A percentile compares a stretch with the other conserved stretches of the same genome.
Conservation (phyloP, 495 filamentous ascomycete genomes). For the Xeromyces bisporus region DNA sequence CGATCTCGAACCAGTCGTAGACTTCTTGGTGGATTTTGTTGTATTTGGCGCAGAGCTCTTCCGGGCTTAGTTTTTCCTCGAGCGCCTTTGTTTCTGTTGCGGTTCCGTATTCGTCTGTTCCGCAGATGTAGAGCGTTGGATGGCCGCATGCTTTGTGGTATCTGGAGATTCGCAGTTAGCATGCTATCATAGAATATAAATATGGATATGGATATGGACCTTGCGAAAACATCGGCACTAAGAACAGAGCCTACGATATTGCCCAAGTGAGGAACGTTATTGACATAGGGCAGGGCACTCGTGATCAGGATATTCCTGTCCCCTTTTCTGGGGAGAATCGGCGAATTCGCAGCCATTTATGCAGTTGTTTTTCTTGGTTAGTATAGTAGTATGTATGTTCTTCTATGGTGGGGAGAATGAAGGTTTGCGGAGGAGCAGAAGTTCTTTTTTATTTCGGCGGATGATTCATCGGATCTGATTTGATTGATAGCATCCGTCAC, state of each 20-base stretch:
- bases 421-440: conserved; percentile 17
- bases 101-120: conserved; percentile 64
- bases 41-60: conserved; percentile 72
- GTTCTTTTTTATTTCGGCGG: conserved; percentile 1
- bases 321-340: conserved; percentile 26
- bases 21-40: conserved; percentile 67
- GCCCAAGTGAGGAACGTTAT: conserved; percentile 90
- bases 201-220: conserved; percentile 20
- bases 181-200: conserved; percentile 3
- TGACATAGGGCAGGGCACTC: conserved; percentile 71
- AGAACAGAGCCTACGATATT: conserved; percentile 88
- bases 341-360: conserved; percentile 16
- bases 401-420: too few species aligned
- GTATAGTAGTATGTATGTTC: too few species aligned
- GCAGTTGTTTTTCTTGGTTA: too few species aligned
- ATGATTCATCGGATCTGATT: not conserved
- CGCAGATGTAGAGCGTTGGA: conserved; percentile 38
- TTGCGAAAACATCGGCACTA: conserved; percentile 60
- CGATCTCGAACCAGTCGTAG: conserved; percentile 79
- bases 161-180: conserved; percentile 26
- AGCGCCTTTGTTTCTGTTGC: conserved; percentile 73
- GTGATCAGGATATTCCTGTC: conserved; percentile 37
- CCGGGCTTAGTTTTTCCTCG: conserved; percentile 49
- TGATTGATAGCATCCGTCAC: too few species aligned
- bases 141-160: conserved; percentile 54